Evolutionary conservation across 805 yeast species (phyloP).

Genomic region (Kodamaea laetipori): DNA sequence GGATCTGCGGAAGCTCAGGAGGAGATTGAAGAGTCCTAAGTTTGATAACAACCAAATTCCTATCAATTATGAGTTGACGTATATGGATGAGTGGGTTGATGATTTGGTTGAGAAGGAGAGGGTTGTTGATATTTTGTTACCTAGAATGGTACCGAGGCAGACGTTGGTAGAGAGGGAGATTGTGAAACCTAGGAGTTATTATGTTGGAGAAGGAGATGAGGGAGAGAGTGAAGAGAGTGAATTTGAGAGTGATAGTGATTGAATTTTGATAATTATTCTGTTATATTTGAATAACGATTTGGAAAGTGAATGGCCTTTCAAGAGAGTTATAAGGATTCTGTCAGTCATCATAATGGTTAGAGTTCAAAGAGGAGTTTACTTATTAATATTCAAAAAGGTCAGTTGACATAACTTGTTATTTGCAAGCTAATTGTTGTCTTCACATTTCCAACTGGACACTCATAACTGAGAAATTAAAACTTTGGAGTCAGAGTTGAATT

Average conservation of each 20-base stretch:
- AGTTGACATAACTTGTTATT: no score
- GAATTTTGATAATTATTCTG: no score
- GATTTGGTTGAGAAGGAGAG: conserved; percentile 54
- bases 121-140: conserved; percentile 74
- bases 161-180: conserved; percentile 45
- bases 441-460: no score
- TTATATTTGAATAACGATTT: no score
- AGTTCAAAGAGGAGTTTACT: no score
- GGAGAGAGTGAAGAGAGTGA: conserved; percentile 25
- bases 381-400: no score
- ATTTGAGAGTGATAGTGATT: conserved; percentile 45
- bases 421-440: no score
- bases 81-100: conserved; percentile 79
- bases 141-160: conserved; percentile 52
- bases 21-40: conserved; percentile 32
- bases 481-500: no score
- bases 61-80: conserved; percentile 37
- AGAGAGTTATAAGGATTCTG: no score
- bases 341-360: no score
- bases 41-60: conserved; percentile 23
- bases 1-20: conserved; percentile 71
- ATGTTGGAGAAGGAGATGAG: conserved; percentile 22
- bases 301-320: no score
- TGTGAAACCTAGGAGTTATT: conserved; percentile 42
- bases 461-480: no score